Base-by-base conservation (phyloP, 768 basidiomycete species). In the Phlegmacium glaucopus region DNA sequence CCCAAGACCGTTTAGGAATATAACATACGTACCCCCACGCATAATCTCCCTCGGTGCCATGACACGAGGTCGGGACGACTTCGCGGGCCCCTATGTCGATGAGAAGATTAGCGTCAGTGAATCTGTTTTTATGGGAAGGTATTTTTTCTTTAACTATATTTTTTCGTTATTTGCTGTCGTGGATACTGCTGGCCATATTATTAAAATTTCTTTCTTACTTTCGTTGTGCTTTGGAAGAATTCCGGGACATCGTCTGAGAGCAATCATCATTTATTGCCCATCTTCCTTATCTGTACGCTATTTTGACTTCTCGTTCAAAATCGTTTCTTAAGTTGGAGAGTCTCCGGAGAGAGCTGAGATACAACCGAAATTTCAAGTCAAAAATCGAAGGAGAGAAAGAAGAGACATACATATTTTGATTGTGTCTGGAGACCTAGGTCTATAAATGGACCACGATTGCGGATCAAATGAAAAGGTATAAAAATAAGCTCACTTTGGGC, bases 51-150 rank as follows among this genome's bases (percentile, higher is more conserved):
- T 99, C 47, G 95, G 95, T 41, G 96, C 95, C 16, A 41, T 39
- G 42, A 44, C 47, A 46, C 41, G 43, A 52, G 12, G 47, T n/a
- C 46, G 39, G 39, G 22, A 17, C 30, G 18, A 43, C 25, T 22
- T 26, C 39, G 46, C 45, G 32, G 37, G 44, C 39, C 41, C 29
- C 40, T 74, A 70, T 93, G 44, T 92, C 78, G 59, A 96, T 84
- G 63, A 95, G 56, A 99, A 99, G 72, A 93, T 98, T 58, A 83
- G 90, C 52, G 91, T 99, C 67, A 94, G 90, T 59, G 85, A 96
- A 58, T 99, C 94, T 68, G 80, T 91, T 2, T 70, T 15, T 98
- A 94, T 61, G 95, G 95, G 51, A 97, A 97, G 82, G 94, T 95
- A 60, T 56, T 85, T 56, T 22, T 17, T 38, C 34, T 13, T 32